Percentiles rank a stretch among this genome's conserved stretches.
Conservation (phyloP, 345 rosid genomes). For the Brassica cretica region DNA sequence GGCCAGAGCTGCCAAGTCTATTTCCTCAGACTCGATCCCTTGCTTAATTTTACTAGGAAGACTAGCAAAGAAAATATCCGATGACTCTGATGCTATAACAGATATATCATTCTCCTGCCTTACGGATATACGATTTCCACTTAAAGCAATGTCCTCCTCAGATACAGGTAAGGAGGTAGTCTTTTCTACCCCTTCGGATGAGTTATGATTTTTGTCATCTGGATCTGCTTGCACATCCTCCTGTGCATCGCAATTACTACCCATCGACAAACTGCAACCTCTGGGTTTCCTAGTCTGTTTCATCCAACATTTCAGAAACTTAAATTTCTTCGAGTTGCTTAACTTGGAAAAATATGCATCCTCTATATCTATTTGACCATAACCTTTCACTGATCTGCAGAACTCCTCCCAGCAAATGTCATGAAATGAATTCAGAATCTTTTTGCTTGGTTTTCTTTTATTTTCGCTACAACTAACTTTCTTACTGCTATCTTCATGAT, state of each 20-base stretch:
- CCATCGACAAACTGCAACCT: constrained; percentile 35
- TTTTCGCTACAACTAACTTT: constrained; percentile 10
- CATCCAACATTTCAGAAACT: constrained; percentile 93
- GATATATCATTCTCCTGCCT: constrained; percentile 52
- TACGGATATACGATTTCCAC: constrained; percentile 49
- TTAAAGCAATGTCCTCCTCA: constrained; percentile 59
- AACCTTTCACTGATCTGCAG: constrained; percentile 54
- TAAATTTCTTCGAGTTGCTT: constrained; percentile 65
- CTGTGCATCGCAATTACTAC: constrained; percentile 34
- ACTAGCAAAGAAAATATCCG: constrained; percentile 56
- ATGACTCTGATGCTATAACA: constrained; percentile 48
- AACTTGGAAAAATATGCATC: constrained; percentile 55
- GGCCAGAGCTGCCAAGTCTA: constrained; percentile 75
- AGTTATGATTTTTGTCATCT: constrained; percentile 30
- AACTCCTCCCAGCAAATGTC: constrained; percentile 63
- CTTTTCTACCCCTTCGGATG: constrained; percentile 54
- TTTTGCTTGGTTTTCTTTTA: constrained; percentile 49
- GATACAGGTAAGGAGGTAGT: constrained; percentile 53
- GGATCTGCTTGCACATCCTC: constrained; percentile 43
- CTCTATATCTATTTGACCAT: constrained; percentile 55
- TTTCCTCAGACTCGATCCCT: constrained; percentile 76
- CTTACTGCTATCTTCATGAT: constrained; percentile 29
- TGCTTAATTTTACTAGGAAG: constrained; percentile 63
- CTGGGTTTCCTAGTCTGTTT: constrained; percentile 63
- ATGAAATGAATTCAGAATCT: constrained; percentile 40